These are phyloP conservation scores for Aspergillus awamori DNA, from an alignment of 2,329 filamentous ascomycete genomes.

Conservation along the genomic window DNA sequence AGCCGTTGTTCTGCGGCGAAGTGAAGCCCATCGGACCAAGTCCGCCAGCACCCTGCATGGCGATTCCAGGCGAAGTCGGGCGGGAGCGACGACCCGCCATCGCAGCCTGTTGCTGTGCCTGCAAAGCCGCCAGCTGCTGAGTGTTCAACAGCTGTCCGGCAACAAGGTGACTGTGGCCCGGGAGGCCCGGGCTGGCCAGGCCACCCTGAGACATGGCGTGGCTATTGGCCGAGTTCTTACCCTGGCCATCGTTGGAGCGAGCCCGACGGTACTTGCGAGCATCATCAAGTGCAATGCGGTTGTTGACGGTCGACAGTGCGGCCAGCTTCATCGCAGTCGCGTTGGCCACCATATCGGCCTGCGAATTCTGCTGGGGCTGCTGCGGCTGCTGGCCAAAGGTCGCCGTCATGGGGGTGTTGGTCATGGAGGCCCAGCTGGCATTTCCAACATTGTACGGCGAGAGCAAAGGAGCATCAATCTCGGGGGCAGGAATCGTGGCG, in stretches of 20 bases:
- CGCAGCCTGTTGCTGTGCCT: slow-evolving; percentile 64
- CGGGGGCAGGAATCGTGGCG: slow-evolving; percentile 75
- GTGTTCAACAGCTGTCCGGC: slow-evolving; percentile 83
- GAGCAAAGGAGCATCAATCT: slow-evolving; percentile 78
- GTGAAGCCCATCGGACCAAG: slow-evolving; percentile 72
- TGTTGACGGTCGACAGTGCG: slow-evolving; percentile 95
- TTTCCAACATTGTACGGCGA: slow-evolving; percentile 78
- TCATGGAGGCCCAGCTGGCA: slow-evolving; percentile 97
- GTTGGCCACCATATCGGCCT: slow-evolving; percentile 98
- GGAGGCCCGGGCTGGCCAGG: slow-evolving; percentile 63
- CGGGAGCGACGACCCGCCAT: slow-evolving; percentile 75
- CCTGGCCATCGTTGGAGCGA: slow-evolving; percentile 77
- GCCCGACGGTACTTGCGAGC: slow-evolving; percentile 93
- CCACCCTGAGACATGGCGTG: slow-evolving; percentile 68
- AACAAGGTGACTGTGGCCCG: slow-evolving; percentile 77
- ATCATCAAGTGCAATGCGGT: slow-evolving; percentile 94
- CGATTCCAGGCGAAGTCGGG: slow-evolving; percentile 84
- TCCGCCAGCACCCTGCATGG: slow-evolving; percentile 65
- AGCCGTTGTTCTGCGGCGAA: slow-evolving; percentile 92
- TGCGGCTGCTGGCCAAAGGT: slow-evolving; percentile 68
- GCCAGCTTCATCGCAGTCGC: slow-evolving; percentile 99
- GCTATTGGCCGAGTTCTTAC: slow-evolving; percentile 43
- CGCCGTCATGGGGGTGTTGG: slow-evolving; percentile 93
- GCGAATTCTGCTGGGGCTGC: slow-evolving; percentile 53
- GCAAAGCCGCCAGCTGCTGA: slow-evolving; percentile 81